Evolutionary conservation across 1,139 yeast species (phyloP).

Genomic region (Geotrichum klebahnii): DNA sequence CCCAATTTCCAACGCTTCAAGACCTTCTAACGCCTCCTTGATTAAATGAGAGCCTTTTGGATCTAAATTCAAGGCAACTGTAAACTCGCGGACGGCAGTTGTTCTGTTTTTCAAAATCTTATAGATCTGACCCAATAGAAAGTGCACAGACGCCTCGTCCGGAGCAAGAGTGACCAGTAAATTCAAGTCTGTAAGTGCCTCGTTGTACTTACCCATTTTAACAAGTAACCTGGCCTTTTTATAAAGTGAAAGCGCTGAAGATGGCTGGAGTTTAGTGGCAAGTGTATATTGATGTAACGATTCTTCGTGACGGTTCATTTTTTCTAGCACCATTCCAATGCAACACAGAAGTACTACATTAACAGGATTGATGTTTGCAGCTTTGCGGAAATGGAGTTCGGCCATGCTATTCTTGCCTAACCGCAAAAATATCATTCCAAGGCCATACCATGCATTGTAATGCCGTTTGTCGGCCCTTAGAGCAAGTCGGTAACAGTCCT

Average conservation of each 20-base stretch:
- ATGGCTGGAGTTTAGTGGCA: slow-evolving; percentile 73
- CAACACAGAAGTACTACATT: slow-evolving; percentile 89
- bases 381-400: slow-evolving; percentile 81
- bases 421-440: slow-evolving; percentile 90
- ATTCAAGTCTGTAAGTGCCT: slow-evolving; percentile 73
- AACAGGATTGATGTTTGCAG: slow-evolving; percentile 82
- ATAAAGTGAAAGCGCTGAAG: slow-evolving; percentile 80
- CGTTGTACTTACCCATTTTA: slow-evolving; percentile 63
- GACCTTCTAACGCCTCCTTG: slow-evolving; percentile 69
- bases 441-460: slow-evolving; percentile 92
- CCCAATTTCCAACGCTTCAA: too few relatives aligned
- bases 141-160: slow-evolving; percentile 91
- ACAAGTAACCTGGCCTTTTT: slow-evolving; percentile 82
- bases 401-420: slow-evolving; percentile 82
- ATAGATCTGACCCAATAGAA: slow-evolving; percentile 80
- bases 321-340: slow-evolving; percentile 89
- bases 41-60: slow-evolving; percentile 90
- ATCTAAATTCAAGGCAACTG: slow-evolving; percentile 84
- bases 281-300: slow-evolving; percentile 80
- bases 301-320: slow-evolving; percentile 59
- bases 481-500: slow-evolving; percentile 77
- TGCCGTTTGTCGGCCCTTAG: slow-evolving; percentile 74
- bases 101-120: slow-evolving; percentile 69
- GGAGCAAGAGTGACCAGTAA: slow-evolving; percentile 73
- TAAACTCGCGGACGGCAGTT: slow-evolving; percentile 79